Evolutionary conservation across 176 grass and related monocot genomes (phyloP).

Genomic region (Triticum turgidum): DNA sequence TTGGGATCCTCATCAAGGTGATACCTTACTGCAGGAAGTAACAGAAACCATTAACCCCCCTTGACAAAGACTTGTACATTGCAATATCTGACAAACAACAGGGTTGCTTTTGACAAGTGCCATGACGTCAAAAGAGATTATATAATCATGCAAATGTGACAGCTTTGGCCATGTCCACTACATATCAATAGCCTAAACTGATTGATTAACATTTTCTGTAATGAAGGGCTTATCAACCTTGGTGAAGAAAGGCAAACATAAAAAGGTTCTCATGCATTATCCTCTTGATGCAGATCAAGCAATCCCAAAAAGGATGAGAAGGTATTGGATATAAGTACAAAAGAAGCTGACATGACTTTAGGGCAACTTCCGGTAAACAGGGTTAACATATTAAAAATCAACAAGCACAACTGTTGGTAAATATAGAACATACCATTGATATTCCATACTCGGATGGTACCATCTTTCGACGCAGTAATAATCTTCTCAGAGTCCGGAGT

Average conservation of each 20-base stretch:
- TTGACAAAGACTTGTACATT: neutral
- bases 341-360: neutral
- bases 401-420: neutral
- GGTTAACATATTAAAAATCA: conserved; percentile 4
- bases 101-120: neutral
- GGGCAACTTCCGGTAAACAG: neutral
- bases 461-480: conserved; percentile 92
- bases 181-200: neutral
- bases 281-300: neutral
- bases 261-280: neutral
- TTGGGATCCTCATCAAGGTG: conserved; percentile 98
- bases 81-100: conserved; percentile 1
- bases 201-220: neutral
- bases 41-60: conserved; percentile 24
- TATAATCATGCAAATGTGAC: neutral
- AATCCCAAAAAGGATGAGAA: neutral
- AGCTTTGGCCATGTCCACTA: neutral
- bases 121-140: neutral
- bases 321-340: neutral
- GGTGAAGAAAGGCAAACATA: neutral
- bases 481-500: conserved; percentile 79
- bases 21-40: conserved; percentile 68
- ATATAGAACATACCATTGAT: conserved; percentile 75
- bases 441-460: conserved; percentile 88
- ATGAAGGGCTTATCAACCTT: neutral